A percentile compares a stretch with the other conserved stretches of the same genome.
phyloP scores from a whole-genome alignment of 305 asterid species.

The Solanum hybrid region DNA sequence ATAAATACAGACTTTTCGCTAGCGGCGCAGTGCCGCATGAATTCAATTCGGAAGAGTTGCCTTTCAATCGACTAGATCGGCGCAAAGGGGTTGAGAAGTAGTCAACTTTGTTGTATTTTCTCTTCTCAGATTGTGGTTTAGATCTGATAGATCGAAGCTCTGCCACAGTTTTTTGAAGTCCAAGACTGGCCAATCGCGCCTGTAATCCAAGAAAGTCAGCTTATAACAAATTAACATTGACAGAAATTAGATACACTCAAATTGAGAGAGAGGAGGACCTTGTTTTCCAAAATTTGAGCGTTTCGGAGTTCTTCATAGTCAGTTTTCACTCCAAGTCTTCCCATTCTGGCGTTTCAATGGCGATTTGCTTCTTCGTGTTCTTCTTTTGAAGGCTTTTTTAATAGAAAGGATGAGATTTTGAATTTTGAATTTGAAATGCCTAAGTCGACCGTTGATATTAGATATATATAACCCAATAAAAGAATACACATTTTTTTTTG shows the following conservation, averaged over 20 bases:
- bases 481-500: too few relatives aligned
- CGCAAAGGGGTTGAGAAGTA: constrained; percentile 46
- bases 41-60: background rate
- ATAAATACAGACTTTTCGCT: constrained; percentile 15
- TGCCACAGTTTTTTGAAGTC: constrained; percentile 41
- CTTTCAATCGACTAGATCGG: constrained; percentile 47
- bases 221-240: background rate
- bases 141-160: constrained; percentile 45
- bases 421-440: background rate
- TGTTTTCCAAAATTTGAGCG: constrained; percentile 60
- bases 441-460: background rate
- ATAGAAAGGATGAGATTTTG: background rate
- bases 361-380: background rate
- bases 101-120: constrained; percentile 33
- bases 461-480: background rate
- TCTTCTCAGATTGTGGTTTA: constrained; percentile 33
- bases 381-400: background rate
- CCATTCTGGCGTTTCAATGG: constrained; percentile 23
- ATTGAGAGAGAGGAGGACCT: constrained; percentile 23
- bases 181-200: constrained; percentile 61
- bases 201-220: constrained; percentile 8
- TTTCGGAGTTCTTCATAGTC: constrained; percentile 57
- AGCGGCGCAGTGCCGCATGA: background rate
- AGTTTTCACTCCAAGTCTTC: constrained; percentile 32
- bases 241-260: background rate